Conservation (phyloP, 164 flowering plant species). For the Saururus chinensis region DNA sequence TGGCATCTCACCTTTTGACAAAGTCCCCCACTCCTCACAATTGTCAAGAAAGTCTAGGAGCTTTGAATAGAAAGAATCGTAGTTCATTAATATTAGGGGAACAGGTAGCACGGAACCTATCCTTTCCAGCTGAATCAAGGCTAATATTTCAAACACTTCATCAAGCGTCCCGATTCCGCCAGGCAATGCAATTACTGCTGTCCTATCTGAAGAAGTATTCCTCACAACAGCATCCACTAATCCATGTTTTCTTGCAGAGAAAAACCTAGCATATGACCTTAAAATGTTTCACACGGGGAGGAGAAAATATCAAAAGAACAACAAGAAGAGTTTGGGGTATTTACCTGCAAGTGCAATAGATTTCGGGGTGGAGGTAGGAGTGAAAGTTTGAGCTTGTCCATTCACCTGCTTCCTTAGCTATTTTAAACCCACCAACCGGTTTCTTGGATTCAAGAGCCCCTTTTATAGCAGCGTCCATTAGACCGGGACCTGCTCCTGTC, state of each 20-base stretch:
- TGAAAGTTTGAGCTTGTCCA: slow-evolving; percentile 77
- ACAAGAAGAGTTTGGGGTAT: background rate
- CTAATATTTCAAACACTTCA: slow-evolving; percentile 74
- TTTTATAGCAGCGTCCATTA: slow-evolving; percentile 88
- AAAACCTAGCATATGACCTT: slow-evolving; percentile 43
- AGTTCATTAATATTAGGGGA: slow-evolving; percentile 84
- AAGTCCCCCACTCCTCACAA: slow-evolving; percentile 58
- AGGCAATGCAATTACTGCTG: slow-evolving; percentile 80
- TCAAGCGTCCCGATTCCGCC: slow-evolving; percentile 94
- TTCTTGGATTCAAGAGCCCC: slow-evolving; percentile 80
- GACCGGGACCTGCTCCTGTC: slow-evolving; percentile 97
- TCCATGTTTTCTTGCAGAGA: slow-evolving; percentile 94
- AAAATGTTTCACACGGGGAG: background rate
- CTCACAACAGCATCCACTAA: slow-evolving; percentile 84
- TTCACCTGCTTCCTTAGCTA: slow-evolving; percentile 81
- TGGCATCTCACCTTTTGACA: slow-evolving; percentile 58
- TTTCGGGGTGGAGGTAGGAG: slow-evolving; percentile 70
- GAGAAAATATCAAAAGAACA: background rate
- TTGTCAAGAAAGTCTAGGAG: slow-evolving; percentile 59
- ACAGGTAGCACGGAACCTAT: slow-evolving; percentile 76
- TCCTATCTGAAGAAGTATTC: slow-evolving; percentile 39
- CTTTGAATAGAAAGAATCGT: slow-evolving; percentile 73
- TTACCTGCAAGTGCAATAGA: slow-evolving; percentile 91
- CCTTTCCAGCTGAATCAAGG: slow-evolving; percentile 76
- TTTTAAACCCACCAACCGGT: slow-evolving; percentile 86